These are phyloP conservation scores for Pueraria montana DNA, from an alignment of 306 rosid species.

Conservation along the genomic window DNA sequence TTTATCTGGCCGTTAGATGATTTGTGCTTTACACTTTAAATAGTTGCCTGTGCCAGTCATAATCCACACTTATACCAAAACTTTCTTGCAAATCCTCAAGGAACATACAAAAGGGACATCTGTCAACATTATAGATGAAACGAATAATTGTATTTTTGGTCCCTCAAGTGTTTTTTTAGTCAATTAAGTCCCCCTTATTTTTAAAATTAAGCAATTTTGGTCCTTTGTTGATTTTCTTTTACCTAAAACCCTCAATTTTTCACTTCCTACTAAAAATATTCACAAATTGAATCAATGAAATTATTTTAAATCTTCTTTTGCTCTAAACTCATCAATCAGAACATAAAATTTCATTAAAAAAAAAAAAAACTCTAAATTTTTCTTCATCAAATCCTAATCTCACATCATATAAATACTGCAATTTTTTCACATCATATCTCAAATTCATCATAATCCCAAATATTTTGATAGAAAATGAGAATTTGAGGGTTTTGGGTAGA, in stretches of 20 bases:
- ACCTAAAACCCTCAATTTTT: not conserved
- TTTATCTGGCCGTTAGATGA: constrained; percentile 16
- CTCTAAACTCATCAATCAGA: not conserved
- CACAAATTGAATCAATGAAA: not conserved
- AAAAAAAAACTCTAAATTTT: not conserved
- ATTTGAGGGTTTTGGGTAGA: not conserved
- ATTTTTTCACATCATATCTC: not conserved
- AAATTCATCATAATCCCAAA: not conserved
- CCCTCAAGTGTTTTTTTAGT: not conserved
- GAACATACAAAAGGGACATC: constrained; percentile 8
- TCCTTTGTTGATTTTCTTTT: not conserved
- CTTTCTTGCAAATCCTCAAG: constrained; percentile 8
- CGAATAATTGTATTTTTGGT: not conserved
- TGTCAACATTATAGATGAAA: not conserved
- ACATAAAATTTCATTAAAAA: not conserved
- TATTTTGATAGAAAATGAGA: not conserved
- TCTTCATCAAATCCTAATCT: not conserved
- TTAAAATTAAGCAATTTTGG: not conserved
- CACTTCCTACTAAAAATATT: not conserved
- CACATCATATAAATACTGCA: not conserved
- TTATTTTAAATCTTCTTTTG: not conserved
- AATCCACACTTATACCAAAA: not conserved
- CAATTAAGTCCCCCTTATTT: not conserved
- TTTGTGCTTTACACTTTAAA: constrained; percentile 8
- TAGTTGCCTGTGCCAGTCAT: not conserved